Base-by-base conservation (phyloP, 257 asterid genomes). In the Phtheirospermum japonicum region DNA sequence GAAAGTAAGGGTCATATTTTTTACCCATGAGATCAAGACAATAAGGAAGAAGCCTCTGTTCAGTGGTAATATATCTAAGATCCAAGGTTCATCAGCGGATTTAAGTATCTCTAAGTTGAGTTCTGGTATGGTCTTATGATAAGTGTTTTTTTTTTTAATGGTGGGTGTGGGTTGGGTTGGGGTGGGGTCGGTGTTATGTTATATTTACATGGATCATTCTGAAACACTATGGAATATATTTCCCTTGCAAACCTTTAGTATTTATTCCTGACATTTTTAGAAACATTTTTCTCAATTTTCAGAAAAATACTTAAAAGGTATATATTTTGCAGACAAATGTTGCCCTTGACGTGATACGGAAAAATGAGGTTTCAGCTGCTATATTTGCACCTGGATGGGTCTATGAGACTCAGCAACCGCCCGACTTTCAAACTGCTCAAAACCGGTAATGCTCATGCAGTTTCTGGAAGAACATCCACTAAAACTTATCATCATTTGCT, bases 381-480 rank as follows among this genome's bases (percentile, higher is more conserved):
- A 79, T 93, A 69, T 89, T 93, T 79, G 99, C 96, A 65, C 97
- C 99, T 67, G 99, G 95, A 57, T 93, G 99, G 99, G 85, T 93
- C 65, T 87, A 89, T 19, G 97, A 93, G 85, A 85, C 85, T 61
- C 54, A 83, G 12, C 95, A 89, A 76, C 91, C 87, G 51, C 90
- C 96, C 34, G 78, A 93, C 69, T 93, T 93, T 79, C 89, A 80
- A 77, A 80, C 90, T 61, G 94, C 95, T 69, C 99, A 93, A 75
- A 89, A 85, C 75, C 78, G 87, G 99, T 92, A 73, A 33, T 31
- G 67, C 12, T 9, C 51, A 13, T 23, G 53, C 53, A 19, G 12
- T 48, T 48, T n/a, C n/a, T n/a, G n/a, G n/a, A n/a, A n/a, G n/a
- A n/a, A n/a, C n/a, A n/a, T n/a, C n/a, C n/a, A n/a, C n/a, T n/a